Conservation (phyloP, 768 basidiomycete species). For the Leccinum fibrillosum region DNA sequence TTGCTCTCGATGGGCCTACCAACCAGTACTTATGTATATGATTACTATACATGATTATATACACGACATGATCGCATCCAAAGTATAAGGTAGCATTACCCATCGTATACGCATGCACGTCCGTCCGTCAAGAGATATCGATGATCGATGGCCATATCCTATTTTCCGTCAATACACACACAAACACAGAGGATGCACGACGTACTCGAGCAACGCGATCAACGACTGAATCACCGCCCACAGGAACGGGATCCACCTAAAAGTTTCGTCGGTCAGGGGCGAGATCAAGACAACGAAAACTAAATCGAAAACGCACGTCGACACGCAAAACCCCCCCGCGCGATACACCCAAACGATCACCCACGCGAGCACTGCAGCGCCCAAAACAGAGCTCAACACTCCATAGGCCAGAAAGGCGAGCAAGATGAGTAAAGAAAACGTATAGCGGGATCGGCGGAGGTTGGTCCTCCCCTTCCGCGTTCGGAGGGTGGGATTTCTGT, state of each 20-base stretch:
- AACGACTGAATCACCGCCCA: slow-evolving; percentile 41
- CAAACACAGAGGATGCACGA: neutral
- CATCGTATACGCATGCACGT: neutral
- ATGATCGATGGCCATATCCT: slow-evolving; percentile 45
- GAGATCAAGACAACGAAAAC: neutral
- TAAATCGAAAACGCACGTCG: neutral
- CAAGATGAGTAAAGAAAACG: slow-evolving; percentile 40
- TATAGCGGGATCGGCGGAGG: slow-evolving; percentile 34
- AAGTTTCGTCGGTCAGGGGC: neutral
- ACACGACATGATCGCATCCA: neutral
- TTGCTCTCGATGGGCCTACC: too few species aligned
- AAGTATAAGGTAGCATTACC: neutral
- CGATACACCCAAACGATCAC: neutral
- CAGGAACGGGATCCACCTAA: slow-evolving; percentile 40
- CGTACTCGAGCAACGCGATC: slow-evolving; percentile 39
- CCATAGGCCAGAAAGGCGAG: slow-evolving; percentile 33
- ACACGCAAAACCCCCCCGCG: neutral
- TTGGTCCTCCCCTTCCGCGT: slow-evolving; percentile 20
- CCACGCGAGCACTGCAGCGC: neutral
- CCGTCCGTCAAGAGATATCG: slow-evolving; percentile 32
- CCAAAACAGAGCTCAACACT: slow-evolving; percentile 36
- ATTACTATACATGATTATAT: neutral
- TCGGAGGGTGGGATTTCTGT: slow-evolving; percentile 13
- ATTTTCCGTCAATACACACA: neutral
- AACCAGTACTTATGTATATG: too few species aligned